Base-by-base conservation (phyloP, 257 asterid species). In the Jacaranda copaia region DNA sequence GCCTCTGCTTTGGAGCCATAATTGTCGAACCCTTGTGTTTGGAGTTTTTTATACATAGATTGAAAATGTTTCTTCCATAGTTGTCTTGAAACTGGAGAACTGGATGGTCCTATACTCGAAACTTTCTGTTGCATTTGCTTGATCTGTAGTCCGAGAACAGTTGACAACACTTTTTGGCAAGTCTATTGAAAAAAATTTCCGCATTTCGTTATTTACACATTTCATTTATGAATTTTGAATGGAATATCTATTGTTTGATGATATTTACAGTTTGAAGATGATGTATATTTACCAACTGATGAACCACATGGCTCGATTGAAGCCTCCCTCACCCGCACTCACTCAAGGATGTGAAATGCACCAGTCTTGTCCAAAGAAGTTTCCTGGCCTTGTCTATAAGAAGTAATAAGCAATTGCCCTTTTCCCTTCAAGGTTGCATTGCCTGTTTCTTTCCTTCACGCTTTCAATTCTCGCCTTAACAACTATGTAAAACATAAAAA, bases 291-390 rank as follows among this genome's bases (percentile, higher is more conserved):
- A 71, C 99, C 99, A 16, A 90, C 94, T 9, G 99, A 96, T 76
- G 97, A 96, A 83, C 99, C 98, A 15, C 99, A 93, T 13, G 99
- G 99, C 53, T 79, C 98, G 12, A 96, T 93, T 46, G 96, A 96
- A 88, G 99, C 98, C 12, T 90, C 87, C 72, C 83, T 93, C 52
- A 88, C 92, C 74, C 97, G 98, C 84, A 72, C 81, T 53, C 87
- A 78, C 43, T 96, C 98, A 0, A 96, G 88, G 85, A 81, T 96
- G 89, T 96, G 90, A 88, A 79, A 56, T 39, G 8, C 25, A 14
- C 66, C 8, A 12, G 13, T 48, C 3, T 3, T 3, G 43, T 60
- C 69, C 4, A 12, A 66, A 60, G 49, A 67, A 48, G 70, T 20
- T 25, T 36, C 15, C 12, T 57, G 18, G 45, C 4, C 12, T 61